Conservation (phyloP, 2,329 filamentous ascomycete species). For the Colletotrichum cuscutae region DNA sequence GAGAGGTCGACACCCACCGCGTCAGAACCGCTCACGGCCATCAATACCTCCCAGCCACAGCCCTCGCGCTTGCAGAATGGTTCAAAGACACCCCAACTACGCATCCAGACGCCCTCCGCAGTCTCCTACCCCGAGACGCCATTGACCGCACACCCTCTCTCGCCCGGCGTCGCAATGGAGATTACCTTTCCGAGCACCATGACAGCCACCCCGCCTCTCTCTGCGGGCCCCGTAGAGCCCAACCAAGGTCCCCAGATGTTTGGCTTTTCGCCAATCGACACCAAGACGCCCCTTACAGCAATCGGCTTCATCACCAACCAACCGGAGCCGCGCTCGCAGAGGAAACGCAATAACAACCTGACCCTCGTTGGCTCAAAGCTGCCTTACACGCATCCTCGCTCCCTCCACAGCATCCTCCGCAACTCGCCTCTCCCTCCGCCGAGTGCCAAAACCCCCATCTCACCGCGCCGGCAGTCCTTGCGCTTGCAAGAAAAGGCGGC, state of each 20-base stretch:
- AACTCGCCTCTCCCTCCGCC: constrained; percentile 71
- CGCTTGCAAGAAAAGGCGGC: constrained; percentile 65
- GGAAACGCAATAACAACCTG: constrained; percentile 50
- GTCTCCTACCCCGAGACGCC: constrained; percentile 64
- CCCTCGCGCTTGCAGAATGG: constrained; percentile 51
- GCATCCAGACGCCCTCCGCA: constrained; percentile 56
- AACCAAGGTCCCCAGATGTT: constrained; percentile 52
- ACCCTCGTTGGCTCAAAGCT: constrained; percentile 44
- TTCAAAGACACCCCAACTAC: constrained; percentile 41
- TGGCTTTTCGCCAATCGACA: constrained; percentile 54
- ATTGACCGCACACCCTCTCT: constrained; percentile 60
- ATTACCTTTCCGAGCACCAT: constrained; percentile 64
- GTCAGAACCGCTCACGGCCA: constrained; percentile 59
- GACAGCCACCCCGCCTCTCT: constrained; percentile 69
- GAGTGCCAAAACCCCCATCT: constrained; percentile 60
- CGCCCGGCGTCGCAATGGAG: constrained; percentile 56
- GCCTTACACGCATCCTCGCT: constrained; percentile 68
- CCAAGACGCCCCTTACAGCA: constrained; percentile 35
- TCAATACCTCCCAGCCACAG: constrained; percentile 53
- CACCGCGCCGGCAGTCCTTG: constrained; percentile 63
- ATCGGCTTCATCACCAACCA: constrained; percentile 3
- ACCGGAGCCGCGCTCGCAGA: constrained; percentile 46
- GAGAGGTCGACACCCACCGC: constrained; percentile 65
- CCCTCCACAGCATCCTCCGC: constrained; percentile 71
- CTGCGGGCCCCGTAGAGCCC: constrained; percentile 62